Percentiles rank a stretch among this genome's conserved stretches.
Conservation (phyloP, 2,329 filamentous ascomycete species). For the Pyrenochaeta sp. region DNA sequence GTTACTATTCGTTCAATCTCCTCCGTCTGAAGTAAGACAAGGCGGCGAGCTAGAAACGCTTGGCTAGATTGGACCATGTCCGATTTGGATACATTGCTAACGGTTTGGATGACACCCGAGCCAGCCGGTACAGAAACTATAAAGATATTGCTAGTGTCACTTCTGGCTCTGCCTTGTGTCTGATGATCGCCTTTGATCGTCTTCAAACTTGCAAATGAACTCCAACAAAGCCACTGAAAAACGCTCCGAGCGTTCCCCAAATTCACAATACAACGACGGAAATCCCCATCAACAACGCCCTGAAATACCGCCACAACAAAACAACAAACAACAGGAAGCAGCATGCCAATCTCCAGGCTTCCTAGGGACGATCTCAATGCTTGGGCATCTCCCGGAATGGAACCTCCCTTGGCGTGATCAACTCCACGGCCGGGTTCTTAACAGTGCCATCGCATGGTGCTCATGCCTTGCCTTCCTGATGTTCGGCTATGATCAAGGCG, state of each 20-base stretch:
- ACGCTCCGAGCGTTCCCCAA: conserved; percentile 10
- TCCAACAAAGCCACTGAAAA: conserved; percentile 8
- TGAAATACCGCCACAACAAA: not conserved
- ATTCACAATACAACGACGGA: conserved; percentile 6
- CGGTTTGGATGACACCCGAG: not conserved
- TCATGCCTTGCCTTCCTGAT: conserved; percentile 39
- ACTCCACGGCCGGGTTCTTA: conserved; percentile 20
- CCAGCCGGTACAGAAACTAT: not conserved
- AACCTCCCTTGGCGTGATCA: conserved; percentile 18
- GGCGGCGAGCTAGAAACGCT: not conserved
- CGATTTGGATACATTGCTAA: not conserved
- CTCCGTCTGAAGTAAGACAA: not conserved
- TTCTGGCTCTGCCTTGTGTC: not conserved
- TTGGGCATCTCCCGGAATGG: conserved; percentile 27
- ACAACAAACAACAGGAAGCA: conserved; percentile 7
- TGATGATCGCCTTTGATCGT: not conserved
- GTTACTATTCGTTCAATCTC: not conserved
- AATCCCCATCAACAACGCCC: not conserved
- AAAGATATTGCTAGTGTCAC: not conserved
- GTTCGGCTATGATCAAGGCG: conserved; percentile 70
- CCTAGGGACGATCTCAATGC: conserved; percentile 8
- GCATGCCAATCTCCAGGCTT: conserved; percentile 3
- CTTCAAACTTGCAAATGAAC: conserved; percentile 4
- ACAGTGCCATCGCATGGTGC: conserved; percentile 23
- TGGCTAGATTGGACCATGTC: not conserved